Conservation (phyloP, 1,284 basidiomycete genomes). For the Fomitopsis palustris region DNA sequence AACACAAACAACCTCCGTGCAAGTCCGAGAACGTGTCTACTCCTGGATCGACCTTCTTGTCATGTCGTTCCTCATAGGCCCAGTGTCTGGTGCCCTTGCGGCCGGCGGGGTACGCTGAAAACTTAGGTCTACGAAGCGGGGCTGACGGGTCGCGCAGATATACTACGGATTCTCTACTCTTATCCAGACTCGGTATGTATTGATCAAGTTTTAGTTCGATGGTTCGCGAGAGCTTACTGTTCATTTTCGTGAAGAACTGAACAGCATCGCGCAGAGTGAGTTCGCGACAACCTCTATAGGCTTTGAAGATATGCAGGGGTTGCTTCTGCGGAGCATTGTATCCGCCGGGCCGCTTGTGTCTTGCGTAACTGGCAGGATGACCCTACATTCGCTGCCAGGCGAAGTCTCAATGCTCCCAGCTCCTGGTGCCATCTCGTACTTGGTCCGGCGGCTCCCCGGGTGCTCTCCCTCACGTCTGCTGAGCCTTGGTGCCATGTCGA, state of each 20-base stretch:
- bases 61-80: constrained; percentile 30
- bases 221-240: neutral
- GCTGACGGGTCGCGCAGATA: constrained; percentile 16
- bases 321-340: no score
- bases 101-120: constrained; percentile 19
- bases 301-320: neutral
- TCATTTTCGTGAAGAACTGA: constrained; percentile 18
- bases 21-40: neutral
- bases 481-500: neutral
- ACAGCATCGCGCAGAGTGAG: constrained; percentile 23
- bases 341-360: no score
- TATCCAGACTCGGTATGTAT: constrained; percentile 24
- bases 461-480: neutral
- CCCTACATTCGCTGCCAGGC: no score
- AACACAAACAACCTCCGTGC: constrained; percentile 1
- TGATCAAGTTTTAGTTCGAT: neutral
- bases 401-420: no score
- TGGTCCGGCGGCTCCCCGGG: neutral
- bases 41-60: neutral
- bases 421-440: neutral
- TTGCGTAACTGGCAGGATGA: no score
- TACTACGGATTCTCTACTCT: constrained; percentile 31
- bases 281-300: neutral
- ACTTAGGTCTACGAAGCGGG: neutral
- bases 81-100: constrained; percentile 21